A percentile compares a stretch with the other conserved stretches of the same genome.
phyloP scores from a whole-genome alignment of 2,329 filamentous ascomycete species.

The Dryadomyces sulphureus region DNA sequence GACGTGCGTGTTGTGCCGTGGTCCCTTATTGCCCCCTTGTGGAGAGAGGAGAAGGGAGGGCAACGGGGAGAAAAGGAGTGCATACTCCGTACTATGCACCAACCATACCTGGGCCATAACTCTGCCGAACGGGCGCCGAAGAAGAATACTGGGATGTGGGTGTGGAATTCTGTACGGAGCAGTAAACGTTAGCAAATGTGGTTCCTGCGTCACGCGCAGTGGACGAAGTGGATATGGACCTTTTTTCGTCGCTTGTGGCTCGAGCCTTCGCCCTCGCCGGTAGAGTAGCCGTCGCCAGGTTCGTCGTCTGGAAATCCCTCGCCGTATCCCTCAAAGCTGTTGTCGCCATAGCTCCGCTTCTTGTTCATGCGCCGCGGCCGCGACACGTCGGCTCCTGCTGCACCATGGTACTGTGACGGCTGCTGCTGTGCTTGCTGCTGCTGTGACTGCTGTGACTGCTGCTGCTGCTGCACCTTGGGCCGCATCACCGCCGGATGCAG shows the following conservation, averaged over 20 bases:
- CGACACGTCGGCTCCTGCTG: slow-evolving; percentile 24
- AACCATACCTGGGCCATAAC: slow-evolving; percentile 44
- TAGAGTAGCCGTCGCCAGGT: slow-evolving; percentile 49
- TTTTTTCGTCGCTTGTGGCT: slow-evolving; percentile 51
- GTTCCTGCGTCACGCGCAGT: slow-evolving; percentile 11
- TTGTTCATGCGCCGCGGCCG: slow-evolving; percentile 52
- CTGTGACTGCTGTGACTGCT: slow-evolving; percentile 15
- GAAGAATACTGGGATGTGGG: slow-evolving; percentile 23
- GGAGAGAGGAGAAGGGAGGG: no score
- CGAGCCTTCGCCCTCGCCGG: slow-evolving; percentile 48
- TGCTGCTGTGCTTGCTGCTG: slow-evolving; percentile 11
- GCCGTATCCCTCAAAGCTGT: slow-evolving; percentile 59
- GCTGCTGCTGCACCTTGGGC: slow-evolving; percentile 21
- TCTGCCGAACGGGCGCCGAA: slow-evolving; percentile 28
- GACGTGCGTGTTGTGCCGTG: no score
- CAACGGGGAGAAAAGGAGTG: background rate
- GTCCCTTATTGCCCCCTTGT: no score
- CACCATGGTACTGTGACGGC: slow-evolving; percentile 14
- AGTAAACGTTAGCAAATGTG: slow-evolving; percentile 23
- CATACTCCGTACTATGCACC: slow-evolving; percentile 29
- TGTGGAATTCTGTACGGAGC: slow-evolving; percentile 28
- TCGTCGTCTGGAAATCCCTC: slow-evolving; percentile 60
- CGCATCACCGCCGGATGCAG: slow-evolving; percentile 21
- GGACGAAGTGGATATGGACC: slow-evolving; percentile 26
- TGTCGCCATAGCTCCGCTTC: slow-evolving; percentile 64